phyloP scores from a whole-genome alignment of 129 eudicot genomes.

The Ambrosia trifida region DNA sequence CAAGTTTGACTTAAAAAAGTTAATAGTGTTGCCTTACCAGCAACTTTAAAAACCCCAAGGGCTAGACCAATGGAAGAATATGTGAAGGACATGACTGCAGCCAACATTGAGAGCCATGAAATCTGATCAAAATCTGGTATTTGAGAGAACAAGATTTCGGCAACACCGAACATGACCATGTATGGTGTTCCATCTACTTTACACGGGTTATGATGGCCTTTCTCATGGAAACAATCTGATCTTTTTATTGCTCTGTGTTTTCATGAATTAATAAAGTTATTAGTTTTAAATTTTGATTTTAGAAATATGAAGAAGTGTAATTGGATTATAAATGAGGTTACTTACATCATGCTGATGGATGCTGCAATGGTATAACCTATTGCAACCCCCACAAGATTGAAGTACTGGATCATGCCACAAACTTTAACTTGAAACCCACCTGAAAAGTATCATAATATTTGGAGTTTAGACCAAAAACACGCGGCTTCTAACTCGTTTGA shows the following conservation, averaged over 20 bases:
- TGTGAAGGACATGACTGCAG: conserved; percentile 97
- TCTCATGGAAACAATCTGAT: conserved; percentile 78
- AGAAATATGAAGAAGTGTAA: not conserved
- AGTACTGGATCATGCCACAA: conserved; percentile 85
- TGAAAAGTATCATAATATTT: conserved; percentile 28
- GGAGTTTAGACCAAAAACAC: not conserved
- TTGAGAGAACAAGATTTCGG: conserved; percentile 78
- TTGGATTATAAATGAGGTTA: not conserved
- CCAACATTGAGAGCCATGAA: conserved; percentile 91
- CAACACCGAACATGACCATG: conserved; percentile 83
- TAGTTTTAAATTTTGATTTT: not conserved
- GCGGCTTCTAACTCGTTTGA: no score
- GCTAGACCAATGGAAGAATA: conserved; percentile 93
- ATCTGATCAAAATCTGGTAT: conserved; percentile 98
- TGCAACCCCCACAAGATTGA: conserved; percentile 93
- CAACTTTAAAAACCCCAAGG: conserved; percentile 83
- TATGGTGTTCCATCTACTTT: conserved; percentile 69
- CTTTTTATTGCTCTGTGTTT: conserved; percentile 87
- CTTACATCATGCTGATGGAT: conserved; percentile 88
- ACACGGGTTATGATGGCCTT: conserved; percentile 58
- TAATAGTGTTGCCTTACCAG: conserved; percentile 47
- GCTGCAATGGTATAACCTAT: conserved; percentile 97
- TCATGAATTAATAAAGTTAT: not conserved
- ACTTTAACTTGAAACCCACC: conserved; percentile 86
- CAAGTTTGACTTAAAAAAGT: not conserved